phyloP scores from a whole-genome alignment of 2,329 filamentous ascomycete genomes.

The Colletotrichum sp. region DNA sequence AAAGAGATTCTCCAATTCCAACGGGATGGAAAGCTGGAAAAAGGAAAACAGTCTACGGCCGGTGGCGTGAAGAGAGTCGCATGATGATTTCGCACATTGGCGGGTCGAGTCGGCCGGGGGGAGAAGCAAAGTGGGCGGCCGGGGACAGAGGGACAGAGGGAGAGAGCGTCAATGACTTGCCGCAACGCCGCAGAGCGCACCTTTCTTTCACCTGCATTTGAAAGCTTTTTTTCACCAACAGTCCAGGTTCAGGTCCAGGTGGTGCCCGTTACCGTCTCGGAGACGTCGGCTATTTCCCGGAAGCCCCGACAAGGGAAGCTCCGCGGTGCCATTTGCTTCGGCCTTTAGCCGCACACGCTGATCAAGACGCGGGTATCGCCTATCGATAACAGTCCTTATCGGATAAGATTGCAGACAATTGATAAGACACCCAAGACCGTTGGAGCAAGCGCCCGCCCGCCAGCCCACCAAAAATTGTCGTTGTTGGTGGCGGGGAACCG shows the following conservation, averaged over 20 bases:
- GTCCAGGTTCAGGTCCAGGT: not conserved
- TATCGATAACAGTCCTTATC: not conserved
- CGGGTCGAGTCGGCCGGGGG: slow-evolving; percentile 6
- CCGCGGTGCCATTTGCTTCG: not conserved
- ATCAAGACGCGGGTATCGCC: not conserved
- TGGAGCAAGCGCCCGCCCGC: not conserved
- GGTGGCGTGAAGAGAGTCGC: slow-evolving; percentile 3
- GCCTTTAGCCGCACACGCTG: not conserved
- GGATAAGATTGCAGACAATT: not conserved
- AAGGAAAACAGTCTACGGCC: not conserved
- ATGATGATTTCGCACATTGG: slow-evolving; percentile 6
- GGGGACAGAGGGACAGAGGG: not conserved
- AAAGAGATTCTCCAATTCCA: not conserved
- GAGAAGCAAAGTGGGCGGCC: not conserved
- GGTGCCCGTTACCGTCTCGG: not conserved
- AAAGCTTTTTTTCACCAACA: not conserved
- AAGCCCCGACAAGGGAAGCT: slow-evolving; percentile 19
- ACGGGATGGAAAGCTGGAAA: not conserved
- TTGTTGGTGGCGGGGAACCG: not conserved
- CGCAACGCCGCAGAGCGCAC: not conserved
- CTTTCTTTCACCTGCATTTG: not conserved
- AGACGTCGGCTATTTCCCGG: slow-evolving; percentile 8
- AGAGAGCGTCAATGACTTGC: slow-evolving; percentile 9
- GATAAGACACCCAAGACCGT: not conserved
- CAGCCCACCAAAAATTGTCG: not conserved